Percentiles rank a stretch among this genome's conserved stretches.
These are phyloP conservation scores for Fallopia convolvulus DNA, from an alignment of 148 eudicot species.

Conservation along the genomic window DNA sequence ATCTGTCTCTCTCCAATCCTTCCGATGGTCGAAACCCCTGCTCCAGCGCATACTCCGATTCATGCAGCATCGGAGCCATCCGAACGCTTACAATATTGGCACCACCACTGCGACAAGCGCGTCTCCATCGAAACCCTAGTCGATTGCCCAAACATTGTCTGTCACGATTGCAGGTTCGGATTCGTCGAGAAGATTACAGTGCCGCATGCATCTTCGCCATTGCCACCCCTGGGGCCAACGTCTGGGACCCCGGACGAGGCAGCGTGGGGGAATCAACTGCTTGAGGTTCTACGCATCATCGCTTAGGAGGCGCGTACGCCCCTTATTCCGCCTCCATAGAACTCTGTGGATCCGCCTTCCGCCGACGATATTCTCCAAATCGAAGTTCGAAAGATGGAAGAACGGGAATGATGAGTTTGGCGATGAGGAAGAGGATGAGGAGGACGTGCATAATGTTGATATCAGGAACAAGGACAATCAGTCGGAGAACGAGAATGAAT, in stretches of 20 bases:
- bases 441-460: slow-evolving; percentile 21
- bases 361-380: slow-evolving; percentile 47
- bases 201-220: slow-evolving; percentile 11
- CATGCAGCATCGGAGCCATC: slow-evolving; percentile 17
- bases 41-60: slow-evolving; percentile 25
- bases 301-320: slow-evolving; percentile 59
- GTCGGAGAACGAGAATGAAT: slow-evolving; percentile 20
- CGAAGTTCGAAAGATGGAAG: slow-evolving; percentile 52
- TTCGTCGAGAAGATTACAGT: slow-evolving; percentile 49
- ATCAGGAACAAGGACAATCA: slow-evolving; percentile 23
- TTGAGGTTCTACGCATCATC: slow-evolving; percentile 60
- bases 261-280: slow-evolving; percentile 39
- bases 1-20: neutral
- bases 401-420: slow-evolving; percentile 15
- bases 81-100: slow-evolving; percentile 50
- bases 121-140: slow-evolving; percentile 47
- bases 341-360: slow-evolving; percentile 23
- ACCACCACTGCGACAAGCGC: slow-evolving; percentile 69
- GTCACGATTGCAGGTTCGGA: slow-evolving; percentile 66
- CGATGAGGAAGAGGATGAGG: slow-evolving; percentile 16
- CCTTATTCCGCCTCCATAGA: slow-evolving; percentile 48
- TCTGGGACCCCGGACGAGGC: slow-evolving; percentile 25
- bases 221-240: slow-evolving; percentile 13
- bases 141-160: slow-evolving; percentile 43
- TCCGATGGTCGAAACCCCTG: slow-evolving; percentile 22